Percentiles rank a stretch among this genome's conserved stretches.
Conservation (phyloP, 2,329 filamentous ascomycete species). For the Pestalotiopsis sp. region DNA sequence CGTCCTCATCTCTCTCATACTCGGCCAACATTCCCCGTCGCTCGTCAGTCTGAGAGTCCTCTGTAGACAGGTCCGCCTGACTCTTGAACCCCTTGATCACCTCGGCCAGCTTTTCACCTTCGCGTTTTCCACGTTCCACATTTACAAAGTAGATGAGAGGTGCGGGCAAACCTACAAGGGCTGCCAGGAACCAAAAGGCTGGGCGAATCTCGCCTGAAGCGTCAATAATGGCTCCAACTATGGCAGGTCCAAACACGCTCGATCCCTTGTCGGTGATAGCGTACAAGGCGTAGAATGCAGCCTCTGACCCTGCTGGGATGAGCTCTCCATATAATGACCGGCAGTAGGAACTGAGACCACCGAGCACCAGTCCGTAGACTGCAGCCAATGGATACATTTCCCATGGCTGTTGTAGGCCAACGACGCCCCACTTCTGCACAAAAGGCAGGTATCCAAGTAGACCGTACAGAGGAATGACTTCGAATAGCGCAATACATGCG, state of each 20-base stretch:
- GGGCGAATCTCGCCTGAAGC: slow-evolving; percentile 77
- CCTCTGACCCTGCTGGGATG: slow-evolving; percentile 91
- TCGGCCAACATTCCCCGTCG: slow-evolving; percentile 35
- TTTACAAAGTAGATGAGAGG: slow-evolving; percentile 85
- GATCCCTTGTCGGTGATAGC: slow-evolving; percentile 98
- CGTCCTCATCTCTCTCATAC: slow-evolving; percentile 36
- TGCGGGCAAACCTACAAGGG: slow-evolving; percentile 81
- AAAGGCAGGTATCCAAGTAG: slow-evolving; percentile 85
- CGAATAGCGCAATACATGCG: slow-evolving; percentile 87
- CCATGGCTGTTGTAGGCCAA: slow-evolving; percentile 91
- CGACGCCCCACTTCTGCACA: slow-evolving; percentile 71
- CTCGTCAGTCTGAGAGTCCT: slow-evolving; percentile 26
- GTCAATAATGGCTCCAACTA: slow-evolving; percentile 93
- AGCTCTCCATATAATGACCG: slow-evolving; percentile 90
- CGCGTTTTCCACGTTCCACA: slow-evolving; percentile 75
- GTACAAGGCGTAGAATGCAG: slow-evolving; percentile 94
- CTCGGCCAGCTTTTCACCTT: slow-evolving; percentile 67
- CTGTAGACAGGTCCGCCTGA: slow-evolving; percentile 21
- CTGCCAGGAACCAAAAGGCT: slow-evolving; percentile 89
- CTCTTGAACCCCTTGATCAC: slow-evolving; percentile 56
- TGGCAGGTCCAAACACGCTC: slow-evolving; percentile 89
- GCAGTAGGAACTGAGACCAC: slow-evolving; percentile 91
- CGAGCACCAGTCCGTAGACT: slow-evolving; percentile 90
- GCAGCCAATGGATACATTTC: slow-evolving; percentile 95
- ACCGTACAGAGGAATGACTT: slow-evolving; percentile 90